phyloP scores from a whole-genome alignment of 345 rosid species.

The Euphorbia pulcherrima region DNA sequence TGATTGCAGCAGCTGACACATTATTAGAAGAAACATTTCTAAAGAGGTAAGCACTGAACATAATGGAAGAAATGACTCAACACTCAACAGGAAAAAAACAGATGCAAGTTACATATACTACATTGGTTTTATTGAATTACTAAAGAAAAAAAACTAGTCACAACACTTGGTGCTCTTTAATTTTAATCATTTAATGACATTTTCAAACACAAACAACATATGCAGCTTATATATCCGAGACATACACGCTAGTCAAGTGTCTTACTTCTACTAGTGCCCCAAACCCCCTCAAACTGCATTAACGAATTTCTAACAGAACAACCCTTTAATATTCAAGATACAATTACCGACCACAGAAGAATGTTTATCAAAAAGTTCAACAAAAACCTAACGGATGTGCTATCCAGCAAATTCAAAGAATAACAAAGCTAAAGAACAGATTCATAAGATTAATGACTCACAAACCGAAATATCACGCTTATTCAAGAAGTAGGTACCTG shows the following conservation, averaged over 20 bases:
- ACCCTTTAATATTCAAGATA: no score
- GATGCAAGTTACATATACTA: no score
- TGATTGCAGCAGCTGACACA: not conserved
- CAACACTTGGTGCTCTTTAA: no score
- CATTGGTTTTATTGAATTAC: not conserved
- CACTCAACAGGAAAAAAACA: not conserved
- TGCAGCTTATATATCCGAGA: not conserved
- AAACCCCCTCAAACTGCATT: not conserved
- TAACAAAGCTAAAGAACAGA: not conserved
- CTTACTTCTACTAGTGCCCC: no score
- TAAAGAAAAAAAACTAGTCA: no score
- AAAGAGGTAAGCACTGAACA: not conserved
- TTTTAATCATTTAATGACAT: not conserved
- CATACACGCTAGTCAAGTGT: not conserved
- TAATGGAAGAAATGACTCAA: not conserved
- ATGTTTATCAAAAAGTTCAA: not conserved
- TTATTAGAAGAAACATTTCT: not conserved
- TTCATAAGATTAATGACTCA: not conserved
- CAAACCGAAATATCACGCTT: not conserved
- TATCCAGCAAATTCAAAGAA: not conserved
- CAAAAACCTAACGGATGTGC: not conserved
- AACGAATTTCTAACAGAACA: not conserved
- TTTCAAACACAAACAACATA: not conserved
- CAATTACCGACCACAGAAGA: not conserved
- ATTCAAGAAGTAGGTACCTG: constrained; percentile 39